These are phyloP conservation scores for Hirschfeldia incana DNA, from an alignment of 345 rosid species.

Conservation along the genomic window DNA sequence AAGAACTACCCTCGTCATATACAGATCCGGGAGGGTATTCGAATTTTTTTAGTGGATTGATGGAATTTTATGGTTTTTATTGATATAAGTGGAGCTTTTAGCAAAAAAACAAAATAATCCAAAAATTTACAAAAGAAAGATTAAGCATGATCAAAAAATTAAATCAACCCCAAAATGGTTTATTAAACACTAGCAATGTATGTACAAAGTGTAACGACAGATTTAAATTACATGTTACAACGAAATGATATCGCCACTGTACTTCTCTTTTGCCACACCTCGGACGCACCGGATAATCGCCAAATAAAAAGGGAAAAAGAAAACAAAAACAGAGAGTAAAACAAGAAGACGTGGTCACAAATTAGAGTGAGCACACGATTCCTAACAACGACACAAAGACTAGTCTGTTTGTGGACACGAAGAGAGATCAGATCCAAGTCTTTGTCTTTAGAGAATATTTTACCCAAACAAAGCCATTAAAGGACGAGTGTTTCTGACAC, in stretches of 20 bases:
- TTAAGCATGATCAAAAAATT: neutral
- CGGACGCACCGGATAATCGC: conserved; percentile 1
- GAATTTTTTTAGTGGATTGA: too few species aligned
- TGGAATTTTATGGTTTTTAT: too few species aligned
- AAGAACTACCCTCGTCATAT: too few species aligned
- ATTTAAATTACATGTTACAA: neutral
- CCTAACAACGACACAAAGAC: neutral
- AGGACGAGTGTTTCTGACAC: neutral
- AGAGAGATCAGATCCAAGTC: conserved; percentile 16
- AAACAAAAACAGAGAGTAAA: neutral
- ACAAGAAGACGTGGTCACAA: neutral
- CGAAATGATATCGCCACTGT: neutral
- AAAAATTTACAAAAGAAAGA: neutral
- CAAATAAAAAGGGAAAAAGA: neutral
- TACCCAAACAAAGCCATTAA: conserved; percentile 9
- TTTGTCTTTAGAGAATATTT: conserved; percentile 7
- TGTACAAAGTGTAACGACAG: conserved; percentile 2
- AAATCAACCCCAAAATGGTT: neutral
- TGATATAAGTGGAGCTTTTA: neutral
- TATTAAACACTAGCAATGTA: neutral
- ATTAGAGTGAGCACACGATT: neutral
- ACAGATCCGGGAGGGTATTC: too few species aligned
- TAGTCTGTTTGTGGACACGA: conserved; percentile 23
- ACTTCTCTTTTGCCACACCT: conserved; percentile 4
- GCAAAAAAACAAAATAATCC: neutral